Base-by-base conservation (phyloP, 345 rosid genomes). In the Atalantia buxifolia region DNA sequence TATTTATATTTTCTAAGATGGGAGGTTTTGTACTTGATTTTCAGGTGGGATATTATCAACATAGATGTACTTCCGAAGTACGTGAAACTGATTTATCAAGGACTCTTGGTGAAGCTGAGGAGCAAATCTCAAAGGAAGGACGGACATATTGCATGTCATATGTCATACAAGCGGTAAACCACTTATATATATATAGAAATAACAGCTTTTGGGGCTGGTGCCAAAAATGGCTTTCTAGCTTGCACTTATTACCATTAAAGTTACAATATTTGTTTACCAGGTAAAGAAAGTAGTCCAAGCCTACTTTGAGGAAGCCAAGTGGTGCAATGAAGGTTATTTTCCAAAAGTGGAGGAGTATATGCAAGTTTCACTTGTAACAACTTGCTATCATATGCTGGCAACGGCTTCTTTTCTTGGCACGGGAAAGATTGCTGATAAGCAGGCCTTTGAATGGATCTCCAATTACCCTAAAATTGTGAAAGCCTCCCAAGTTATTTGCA, bases 261-360 rank as follows among this genome's bases (percentile, higher is more conserved):
- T 24, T 9, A 24, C 10, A 22, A 2, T 24, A 9, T 22, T 60
- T 60, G 28, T 60, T n/a, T 33, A 7, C 42, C 22, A 69, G 72
- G 7, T 69, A 31, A 69, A 69, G 56, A 40, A 16, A 69, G 1
- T 24, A 42, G 33, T 69, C 2, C 2, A 10, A 25, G 56, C 72
- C 13, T 87, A 81, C 65, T 67, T 75, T 9, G 27, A 62, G 48
- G 86, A 87, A 81, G 81, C 79, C 22, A 81, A 70, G 71, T 85
- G 90, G 86, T 75, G 65, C 63, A 76, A 31, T 38, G 70, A 65
- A 18, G 61, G 61, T 1, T 50, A 61, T 36, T 30, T 57, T 8
- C 90, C 86, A 36, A 77, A 82, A 5, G 25, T 83, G 14, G 72
- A 87, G 25, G 87, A 83, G 57, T 83, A 85, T 40, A 65, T 80